Evolutionary conservation across 106 monocot genomes (phyloP), one percentile per base, ranked within the genome.

Genomic region (Allium fistulosum): DNA sequence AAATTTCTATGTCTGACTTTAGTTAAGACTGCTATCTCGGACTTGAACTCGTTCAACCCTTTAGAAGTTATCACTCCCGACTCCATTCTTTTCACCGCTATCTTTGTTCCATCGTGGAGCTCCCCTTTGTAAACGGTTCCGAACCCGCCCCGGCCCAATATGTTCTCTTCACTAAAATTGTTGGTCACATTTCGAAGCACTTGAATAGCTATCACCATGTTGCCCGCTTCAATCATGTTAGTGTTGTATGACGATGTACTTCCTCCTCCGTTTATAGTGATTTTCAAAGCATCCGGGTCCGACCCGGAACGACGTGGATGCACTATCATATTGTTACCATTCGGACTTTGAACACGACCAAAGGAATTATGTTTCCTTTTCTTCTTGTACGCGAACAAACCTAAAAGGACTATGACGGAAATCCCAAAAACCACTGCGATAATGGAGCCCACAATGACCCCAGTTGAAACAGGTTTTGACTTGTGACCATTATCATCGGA

Each of bases 251-350:
- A 61, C 10, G 61, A 55, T 15, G 70, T 80, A 71, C 75, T 75
- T 3, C 72, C 49, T 52, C 37, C 37, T 37, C 37, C 37, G 5
- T 37, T 37, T 37, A 37, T 37, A 5, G 88, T 84, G 48, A 81
- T 69, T 73, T 88, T 88, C 46, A 84, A 68, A 7, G 72, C 58
- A 28, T 88, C 84, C 2, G 58, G 76, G 16, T 79, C 81, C 0
- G 88, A 84, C 9, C 75, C 80, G n/a, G 83, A 81, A 12, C 70
- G 70, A 1, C 69, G 50, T 16, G 78, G 81, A 53, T 72, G 79
- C 61, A 84, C 78, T 45, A 84, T 72, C 3, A 74, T 84, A 3
- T 83, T 79, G 11, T 55, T 11, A 55, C 2, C 4, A 53, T 79
- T 78, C 9, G 84, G 84, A 62, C 79, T 84, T 65, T 79, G 79